Base-by-base conservation (phyloP, 2,329 filamentous ascomycete genomes). In the Cladobotryum protrusum region DNA sequence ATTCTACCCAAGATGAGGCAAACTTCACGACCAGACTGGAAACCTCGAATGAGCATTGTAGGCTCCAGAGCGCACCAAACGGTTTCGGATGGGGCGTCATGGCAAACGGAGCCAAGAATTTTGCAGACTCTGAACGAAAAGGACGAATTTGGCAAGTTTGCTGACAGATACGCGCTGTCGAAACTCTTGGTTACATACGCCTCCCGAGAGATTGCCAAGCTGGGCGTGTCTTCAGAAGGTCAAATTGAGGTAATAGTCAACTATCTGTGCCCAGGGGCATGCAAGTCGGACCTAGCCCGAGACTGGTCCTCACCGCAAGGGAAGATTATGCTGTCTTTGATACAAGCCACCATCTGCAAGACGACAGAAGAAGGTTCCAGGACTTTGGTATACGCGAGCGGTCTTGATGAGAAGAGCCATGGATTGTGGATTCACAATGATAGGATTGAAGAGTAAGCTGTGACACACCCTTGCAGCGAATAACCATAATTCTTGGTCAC, bases 1-100 rank as follows among this genome's bases (percentile, higher is more conserved):
- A 66, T 85, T 15, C 40, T 53, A 12, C 47, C 50, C 3, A 47
- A 52, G 24, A 53, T 53, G 50, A 32, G 45, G n/a, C 44, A 51
- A 15, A 45, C 48, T n/a, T 44, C 48, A 18, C 39, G 35, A 15
- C 35, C 41, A 8, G 32, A 33, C 40, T 48, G 48, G 52, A 53
- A 45, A 9, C 52, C 52, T 13, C 42, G 45, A 14, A 7, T 52
- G n/a, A 51, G 44, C 4, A 45, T 53, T n/a, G 52, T 51, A 3
- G 52, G 40, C 4, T 51, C 48, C 5, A 24, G 45, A 34, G 39
- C 44, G 6, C 52, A 52, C 12, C 37, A 37, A 19, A 33, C 14
- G 8, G 44, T 52, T 20, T 15, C 36, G 11, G 48, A 53, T 12
- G 37, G 34, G 13, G 45, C 41, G 18, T 8, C 41, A 19, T 51